Conservation (phyloP, 768 basidiomycete species). For the Rhodotorula taiwanensis region DNA sequence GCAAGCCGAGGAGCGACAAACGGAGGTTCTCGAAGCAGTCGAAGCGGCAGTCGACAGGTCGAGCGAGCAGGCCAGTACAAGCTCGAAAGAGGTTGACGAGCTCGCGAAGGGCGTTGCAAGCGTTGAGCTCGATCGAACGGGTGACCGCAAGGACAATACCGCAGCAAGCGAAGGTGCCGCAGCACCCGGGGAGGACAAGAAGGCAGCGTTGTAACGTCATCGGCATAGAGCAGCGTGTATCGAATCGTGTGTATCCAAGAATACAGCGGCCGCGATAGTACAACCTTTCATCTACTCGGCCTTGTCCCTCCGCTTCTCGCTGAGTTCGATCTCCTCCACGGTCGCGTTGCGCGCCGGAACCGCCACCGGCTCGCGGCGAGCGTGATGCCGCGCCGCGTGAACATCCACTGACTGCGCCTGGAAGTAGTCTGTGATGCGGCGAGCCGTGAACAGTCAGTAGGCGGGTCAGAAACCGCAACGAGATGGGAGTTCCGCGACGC, state of each 20-base stretch:
- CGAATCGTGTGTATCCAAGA: no score
- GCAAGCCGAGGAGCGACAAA: constrained; percentile 5
- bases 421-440: constrained; percentile 25
- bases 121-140: background rate
- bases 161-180: background rate
- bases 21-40: background rate
- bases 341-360: background rate
- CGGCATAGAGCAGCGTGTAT: no score
- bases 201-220: background rate
- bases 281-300: background rate
- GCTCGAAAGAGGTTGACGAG: constrained; percentile 6
- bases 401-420: constrained; percentile 20
- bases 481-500: background rate
- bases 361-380: background rate
- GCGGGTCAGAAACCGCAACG: background rate
- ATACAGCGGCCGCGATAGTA: no score
- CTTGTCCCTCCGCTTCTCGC: constrained; percentile 14
- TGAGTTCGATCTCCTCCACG: constrained; percentile 17
- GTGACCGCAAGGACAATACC: background rate
- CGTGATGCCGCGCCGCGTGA: constrained; percentile 5
- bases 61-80: background rate
- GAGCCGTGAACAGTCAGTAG: no score
- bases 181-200: background rate
- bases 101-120: constrained; percentile 6
- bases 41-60: background rate